Percentiles rank a stretch among this genome's conserved stretches.
phyloP scores from a whole-genome alignment of 2,329 filamentous ascomycete genomes.

The Ascocoryne sarcoides region DNA sequence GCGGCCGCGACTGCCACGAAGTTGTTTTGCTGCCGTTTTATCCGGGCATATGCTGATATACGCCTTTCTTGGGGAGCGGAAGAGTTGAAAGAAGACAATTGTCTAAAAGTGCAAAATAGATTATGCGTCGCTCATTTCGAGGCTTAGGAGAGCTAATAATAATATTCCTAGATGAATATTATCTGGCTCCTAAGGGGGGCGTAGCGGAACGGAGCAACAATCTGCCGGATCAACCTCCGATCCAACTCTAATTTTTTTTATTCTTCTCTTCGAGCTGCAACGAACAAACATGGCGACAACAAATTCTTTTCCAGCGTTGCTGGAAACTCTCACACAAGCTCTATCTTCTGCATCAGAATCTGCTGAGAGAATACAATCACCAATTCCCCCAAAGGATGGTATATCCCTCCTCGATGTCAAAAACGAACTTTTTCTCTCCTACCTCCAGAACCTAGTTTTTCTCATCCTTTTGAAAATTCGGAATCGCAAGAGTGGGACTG shows the following conservation, averaged over 20 bases:
- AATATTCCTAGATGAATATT: neutral
- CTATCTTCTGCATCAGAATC: conserved; percentile 54
- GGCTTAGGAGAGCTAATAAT: conserved; percentile 5
- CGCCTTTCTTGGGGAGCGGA: neutral
- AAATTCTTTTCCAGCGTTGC: conserved; percentile 39
- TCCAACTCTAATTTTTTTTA: neutral
- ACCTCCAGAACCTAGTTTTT: conserved; percentile 89
- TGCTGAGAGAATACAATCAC: conserved; percentile 49
- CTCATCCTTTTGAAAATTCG: conserved; percentile 75
- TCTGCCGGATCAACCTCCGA: conserved; percentile 1
- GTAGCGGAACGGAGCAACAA: conserved; percentile 3
- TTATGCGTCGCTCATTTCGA: neutral
- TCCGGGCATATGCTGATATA: neutral
- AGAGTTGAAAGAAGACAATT: too few species aligned
- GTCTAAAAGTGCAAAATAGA: too few species aligned
- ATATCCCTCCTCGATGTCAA: conserved; percentile 94
- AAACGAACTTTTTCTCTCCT: conserved; percentile 93
- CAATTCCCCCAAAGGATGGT: conserved; percentile 71
- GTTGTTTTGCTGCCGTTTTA: conserved; percentile 6
- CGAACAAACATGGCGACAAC: conserved; percentile 37
- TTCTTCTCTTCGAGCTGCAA: conserved; percentile 3
- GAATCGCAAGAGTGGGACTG: conserved; percentile 33
- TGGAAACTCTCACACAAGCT: conserved; percentile 49
- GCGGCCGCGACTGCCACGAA: neutral
- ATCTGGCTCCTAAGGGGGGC: conserved; percentile 8